phyloP scores from a whole-genome alignment of 108 stramenopile genomes.

The Skeletonema grethae region DNA sequence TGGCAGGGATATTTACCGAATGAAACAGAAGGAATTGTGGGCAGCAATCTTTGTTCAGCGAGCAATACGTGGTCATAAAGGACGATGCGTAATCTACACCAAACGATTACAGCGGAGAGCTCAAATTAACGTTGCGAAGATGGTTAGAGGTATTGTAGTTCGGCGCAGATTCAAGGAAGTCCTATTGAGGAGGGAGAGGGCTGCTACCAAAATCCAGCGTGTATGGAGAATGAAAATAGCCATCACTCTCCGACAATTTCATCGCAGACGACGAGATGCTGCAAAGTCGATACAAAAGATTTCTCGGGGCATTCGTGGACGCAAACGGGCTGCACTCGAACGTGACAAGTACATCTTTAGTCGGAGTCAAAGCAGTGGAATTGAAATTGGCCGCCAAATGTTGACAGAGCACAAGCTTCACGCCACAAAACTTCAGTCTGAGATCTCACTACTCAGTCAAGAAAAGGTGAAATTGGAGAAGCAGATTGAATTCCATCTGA shows the following conservation, averaged over 20 bases:
- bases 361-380: constrained; percentile 81
- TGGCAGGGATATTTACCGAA: constrained; percentile 58
- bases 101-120: constrained; percentile 41
- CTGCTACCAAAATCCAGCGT: constrained; percentile 58
- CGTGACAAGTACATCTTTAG: constrained; percentile 86
- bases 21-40: constrained; percentile 71
- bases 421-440: constrained; percentile 85
- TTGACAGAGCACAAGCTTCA: constrained; percentile 90
- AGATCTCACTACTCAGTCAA: constrained; percentile 78
- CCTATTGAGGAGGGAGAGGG: constrained; percentile 43
- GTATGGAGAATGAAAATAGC: constrained; percentile 61
- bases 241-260: constrained; percentile 34
- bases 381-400: constrained; percentile 90
- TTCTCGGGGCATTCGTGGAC: constrained; percentile 72
- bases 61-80: constrained; percentile 68
- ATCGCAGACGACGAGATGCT: constrained; percentile 45
- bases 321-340: constrained; percentile 68
- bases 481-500: constrained; percentile 67
- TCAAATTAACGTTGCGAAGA: constrained; percentile 48
- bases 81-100: constrained; percentile 42
- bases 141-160: constrained; percentile 62
- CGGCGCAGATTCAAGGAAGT: constrained; percentile 48
- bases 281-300: constrained; percentile 64
- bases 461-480: constrained; percentile 85
- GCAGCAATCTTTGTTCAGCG: constrained; percentile 82